Evolutionary conservation across 805 yeast genomes (phyloP), one percentile per base, ranked within the genome.

Genomic region (Maudiozyma bulderi): DNA sequence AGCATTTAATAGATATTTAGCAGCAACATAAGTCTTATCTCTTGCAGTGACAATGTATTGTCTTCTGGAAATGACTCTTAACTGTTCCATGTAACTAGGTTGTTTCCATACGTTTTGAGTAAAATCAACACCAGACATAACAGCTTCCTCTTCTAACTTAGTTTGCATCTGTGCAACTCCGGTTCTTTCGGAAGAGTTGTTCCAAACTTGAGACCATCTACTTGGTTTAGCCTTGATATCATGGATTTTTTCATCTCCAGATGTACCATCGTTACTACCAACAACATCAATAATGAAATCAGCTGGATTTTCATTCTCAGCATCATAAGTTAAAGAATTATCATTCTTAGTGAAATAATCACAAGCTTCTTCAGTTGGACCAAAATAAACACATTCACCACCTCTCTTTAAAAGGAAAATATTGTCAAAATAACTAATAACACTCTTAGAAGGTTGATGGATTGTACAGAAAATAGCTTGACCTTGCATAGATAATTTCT

Each of bases 271-370:
- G 20, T 87, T 86, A 43, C 50, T 48, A 56, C 88, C 89, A 62
- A 84, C 81, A n/a, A 76, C 77, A 52, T 81, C 84, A 52, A 83
- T 68, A 59, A 83, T 76, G 66, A 82, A 83, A 62, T 82, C 89
- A n/a, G 89, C 89, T 1, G 89, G 88, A 53, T 83, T 83, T 46
- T 80, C 87, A 15, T 55, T 55, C 29, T 65, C 65, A 3, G 30
- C 44, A 38, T 65, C 67, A 65, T 86, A 84, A 46, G 70, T 69
- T 56, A 81, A 73, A n/a, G 86, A 81, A 6, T 47, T 47, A 30
- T 91, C 84, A 55, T 79, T 65, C 48, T 69, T 68, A 64, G 81
- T 82, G 70, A 78, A 57, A 59, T 71, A 52, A 48, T 64, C 63
- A 8, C 81, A 77, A 60, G 78, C 76, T 45, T 73, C 67, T 45